These are phyloP conservation scores for Leccinum angustisporum DNA, from an alignment of 1,284 basidiomycete species.

Conservation along the genomic window DNA sequence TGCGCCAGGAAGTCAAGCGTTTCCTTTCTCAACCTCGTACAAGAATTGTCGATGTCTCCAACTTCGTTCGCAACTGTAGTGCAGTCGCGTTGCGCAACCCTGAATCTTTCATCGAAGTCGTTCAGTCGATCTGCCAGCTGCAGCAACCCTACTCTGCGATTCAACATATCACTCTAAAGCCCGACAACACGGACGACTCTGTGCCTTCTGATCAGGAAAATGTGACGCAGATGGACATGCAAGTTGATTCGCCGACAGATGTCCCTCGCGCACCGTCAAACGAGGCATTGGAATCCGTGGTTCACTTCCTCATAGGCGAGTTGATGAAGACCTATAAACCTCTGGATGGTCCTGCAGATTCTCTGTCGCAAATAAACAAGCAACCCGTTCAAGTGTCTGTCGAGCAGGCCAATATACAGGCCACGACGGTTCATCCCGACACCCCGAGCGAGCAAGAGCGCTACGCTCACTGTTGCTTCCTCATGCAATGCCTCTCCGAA, in stretches of 20 bases:
- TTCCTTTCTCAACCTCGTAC: slow-evolving; percentile 74
- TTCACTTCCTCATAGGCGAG: slow-evolving; percentile 75
- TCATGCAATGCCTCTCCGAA: slow-evolving; percentile 92
- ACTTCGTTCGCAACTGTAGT: slow-evolving; percentile 77
- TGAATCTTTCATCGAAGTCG: slow-evolving; percentile 73
- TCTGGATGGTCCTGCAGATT: slow-evolving; percentile 14
- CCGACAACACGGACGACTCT: slow-evolving; percentile 29
- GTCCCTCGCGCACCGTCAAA: slow-evolving; percentile 32
- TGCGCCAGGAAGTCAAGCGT: slow-evolving; percentile 81
- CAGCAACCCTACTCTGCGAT: slow-evolving; percentile 61
- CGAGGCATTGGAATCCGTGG: slow-evolving; percentile 61
- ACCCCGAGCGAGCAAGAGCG: slow-evolving; percentile 37
- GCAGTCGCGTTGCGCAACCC: slow-evolving; percentile 85
- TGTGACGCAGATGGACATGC: slow-evolving; percentile 52
- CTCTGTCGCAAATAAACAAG: slow-evolving; percentile 16
- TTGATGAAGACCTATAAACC: slow-evolving; percentile 62
- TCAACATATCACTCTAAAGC: slow-evolving; percentile 67
- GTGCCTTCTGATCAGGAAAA: slow-evolving; percentile 23
- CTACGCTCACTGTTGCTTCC: slow-evolving; percentile 75
- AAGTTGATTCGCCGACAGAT: slow-evolving; percentile 54
- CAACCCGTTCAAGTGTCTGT: slow-evolving; percentile 3
- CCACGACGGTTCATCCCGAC: slow-evolving; percentile 10
- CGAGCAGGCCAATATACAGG: slow-evolving; percentile 23
- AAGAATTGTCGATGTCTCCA: slow-evolving; percentile 67
- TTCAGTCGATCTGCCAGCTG: slow-evolving; percentile 71